Percentiles rank a stretch among this genome's conserved stretches.
Evolutionary conservation across 805 yeast species (phyloP).

Genomic region (Wickerhamiella vanderwaltii): DNA sequence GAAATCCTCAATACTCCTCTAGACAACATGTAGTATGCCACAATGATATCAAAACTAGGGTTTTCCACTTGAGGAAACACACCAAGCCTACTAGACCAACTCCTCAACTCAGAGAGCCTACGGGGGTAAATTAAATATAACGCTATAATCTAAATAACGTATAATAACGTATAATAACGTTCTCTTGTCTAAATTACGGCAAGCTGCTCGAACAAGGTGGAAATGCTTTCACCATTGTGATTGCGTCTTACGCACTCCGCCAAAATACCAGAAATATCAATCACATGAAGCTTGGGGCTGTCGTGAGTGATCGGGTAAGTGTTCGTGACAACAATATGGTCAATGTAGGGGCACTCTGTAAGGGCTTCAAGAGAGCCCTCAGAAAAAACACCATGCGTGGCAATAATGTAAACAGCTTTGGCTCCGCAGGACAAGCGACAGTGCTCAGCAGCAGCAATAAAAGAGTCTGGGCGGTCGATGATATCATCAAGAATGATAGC

Average conservation of each 20-base stretch:
- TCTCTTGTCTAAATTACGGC: no score
- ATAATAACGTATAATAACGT: no score
- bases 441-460: slow-evolving; percentile 97
- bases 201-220: slow-evolving; percentile 81
- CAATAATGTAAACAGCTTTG: slow-evolving; percentile 73
- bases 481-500: slow-evolving; percentile 94
- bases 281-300: slow-evolving; percentile 63
- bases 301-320: slow-evolving; percentile 76
- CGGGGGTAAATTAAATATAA: no score
- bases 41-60: no score
- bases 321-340: slow-evolving; percentile 87
- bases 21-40: no score
- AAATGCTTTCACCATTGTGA: slow-evolving; percentile 94
- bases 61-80: no score
- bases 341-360: slow-evolving; percentile 68
- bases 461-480: slow-evolving; percentile 90
- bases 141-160: no score
- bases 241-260: slow-evolving; percentile 98
- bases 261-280: slow-evolving; percentile 88
- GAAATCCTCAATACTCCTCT: no score
- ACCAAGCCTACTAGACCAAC: no score
- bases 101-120: no score
- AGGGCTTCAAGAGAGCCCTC: slow-evolving; percentile 74
- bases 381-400: slow-evolving; percentile 91
- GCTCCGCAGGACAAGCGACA: slow-evolving; percentile 95